phyloP scores from a whole-genome alignment of 2,329 filamentous ascomycete species.

The Ambrosiella beaveri region DNA sequence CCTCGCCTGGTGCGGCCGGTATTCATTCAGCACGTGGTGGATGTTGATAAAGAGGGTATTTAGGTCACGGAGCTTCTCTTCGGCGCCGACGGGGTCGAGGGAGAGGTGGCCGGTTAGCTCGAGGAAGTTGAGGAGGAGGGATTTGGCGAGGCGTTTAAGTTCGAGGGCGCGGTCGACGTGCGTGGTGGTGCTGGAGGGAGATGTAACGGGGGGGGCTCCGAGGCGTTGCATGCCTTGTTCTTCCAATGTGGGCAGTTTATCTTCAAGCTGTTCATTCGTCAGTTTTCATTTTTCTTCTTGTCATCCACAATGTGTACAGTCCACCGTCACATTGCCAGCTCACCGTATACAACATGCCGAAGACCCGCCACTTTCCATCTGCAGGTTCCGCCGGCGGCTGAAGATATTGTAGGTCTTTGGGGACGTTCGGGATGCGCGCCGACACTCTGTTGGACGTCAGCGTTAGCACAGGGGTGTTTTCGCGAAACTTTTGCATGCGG shows the following conservation, averaged over 20 bases:
- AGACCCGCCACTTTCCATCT: conserved; percentile 54
- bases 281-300: not conserved
- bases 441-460: not conserved
- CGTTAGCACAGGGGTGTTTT: conserved; percentile 14
- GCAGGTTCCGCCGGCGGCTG: conserved; percentile 63
- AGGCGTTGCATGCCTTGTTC: conserved; percentile 57
- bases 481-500: conserved; percentile 30
- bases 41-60: conserved; percentile 76
- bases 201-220: conserved; percentile 23
- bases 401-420: conserved; percentile 56
- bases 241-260: conserved; percentile 48
- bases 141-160: conserved; percentile 66
- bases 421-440: conserved; percentile 27
- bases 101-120: conserved; percentile 61
- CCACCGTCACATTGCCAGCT: not conserved
- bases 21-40: conserved; percentile 86
- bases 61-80: conserved; percentile 60
- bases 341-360: conserved; percentile 48
- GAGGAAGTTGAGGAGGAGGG: conserved; percentile 72
- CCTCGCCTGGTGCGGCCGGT: conserved; percentile 78
- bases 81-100: conserved; percentile 45
- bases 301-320: not conserved
- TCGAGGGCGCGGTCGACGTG: conserved; percentile 48
- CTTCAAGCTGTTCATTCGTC: conserved; percentile 28
- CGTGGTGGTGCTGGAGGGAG: conserved; percentile 19